These are phyloP conservation scores for Volvox reticuliferus DNA, from an alignment of 139 green algal species.

Conservation along the genomic window DNA sequence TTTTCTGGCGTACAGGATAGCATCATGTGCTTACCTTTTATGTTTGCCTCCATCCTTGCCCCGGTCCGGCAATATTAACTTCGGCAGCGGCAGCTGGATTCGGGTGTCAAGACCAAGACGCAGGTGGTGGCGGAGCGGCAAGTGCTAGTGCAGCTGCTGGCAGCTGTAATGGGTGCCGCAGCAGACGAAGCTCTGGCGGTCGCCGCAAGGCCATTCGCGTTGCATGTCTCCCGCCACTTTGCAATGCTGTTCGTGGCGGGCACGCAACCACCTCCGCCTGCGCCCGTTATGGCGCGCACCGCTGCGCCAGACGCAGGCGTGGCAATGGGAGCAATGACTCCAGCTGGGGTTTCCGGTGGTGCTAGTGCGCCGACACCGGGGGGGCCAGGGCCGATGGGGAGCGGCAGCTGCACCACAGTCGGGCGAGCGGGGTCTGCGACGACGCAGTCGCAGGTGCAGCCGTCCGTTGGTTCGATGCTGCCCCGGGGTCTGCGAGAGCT, in stretches of 20 bases:
- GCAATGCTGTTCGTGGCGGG: slow-evolving; percentile 90
- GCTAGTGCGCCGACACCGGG: background rate
- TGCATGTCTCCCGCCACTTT: slow-evolving; percentile 88
- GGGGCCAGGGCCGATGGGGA: too few species aligned
- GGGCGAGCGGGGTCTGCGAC: background rate
- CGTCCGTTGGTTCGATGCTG: slow-evolving; percentile 19
- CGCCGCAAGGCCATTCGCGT: slow-evolving; percentile 74
- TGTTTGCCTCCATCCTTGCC: too few species aligned
- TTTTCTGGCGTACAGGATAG: too few species aligned
- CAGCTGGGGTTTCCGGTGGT: background rate
- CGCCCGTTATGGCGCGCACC: slow-evolving; percentile 61
- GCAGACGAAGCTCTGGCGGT: slow-evolving; percentile 71
- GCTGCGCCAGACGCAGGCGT: slow-evolving; percentile 27
- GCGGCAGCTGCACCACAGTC: background rate
- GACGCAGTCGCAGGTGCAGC: background rate
- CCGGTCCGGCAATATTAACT: too few species aligned
- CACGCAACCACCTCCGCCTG: slow-evolving; percentile 58
- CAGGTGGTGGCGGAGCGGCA: slow-evolving; percentile 88
- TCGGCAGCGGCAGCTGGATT: slow-evolving; percentile 59
- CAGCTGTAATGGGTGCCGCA: slow-evolving; percentile 63
- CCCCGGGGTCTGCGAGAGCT: slow-evolving; percentile 77
- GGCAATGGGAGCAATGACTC: background rate
- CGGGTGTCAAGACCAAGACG: slow-evolving; percentile 86
- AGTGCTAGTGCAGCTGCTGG: slow-evolving; percentile 66
- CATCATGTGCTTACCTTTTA: too few species aligned